phyloP scores from a whole-genome alignment of 164 flowering plant species.

The Annona cherimola region DNA sequence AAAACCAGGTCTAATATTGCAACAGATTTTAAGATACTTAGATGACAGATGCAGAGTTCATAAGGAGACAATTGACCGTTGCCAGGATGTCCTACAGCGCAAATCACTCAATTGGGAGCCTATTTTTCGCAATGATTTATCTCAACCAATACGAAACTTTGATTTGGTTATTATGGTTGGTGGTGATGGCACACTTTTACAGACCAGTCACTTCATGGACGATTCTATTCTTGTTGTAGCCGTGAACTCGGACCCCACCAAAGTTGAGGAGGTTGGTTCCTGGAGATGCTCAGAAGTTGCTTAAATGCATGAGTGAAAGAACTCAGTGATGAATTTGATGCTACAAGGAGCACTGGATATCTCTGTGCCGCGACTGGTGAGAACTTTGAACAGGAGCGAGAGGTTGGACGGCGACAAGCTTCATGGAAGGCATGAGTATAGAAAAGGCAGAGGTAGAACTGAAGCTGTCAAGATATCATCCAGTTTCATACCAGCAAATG shows the following conservation, averaged over 20 bases:
- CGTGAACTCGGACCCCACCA: constrained; percentile 94
- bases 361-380: too few relatives aligned
- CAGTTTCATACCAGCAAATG: constrained; percentile 60
- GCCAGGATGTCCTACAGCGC: constrained; percentile 57
- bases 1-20: too few relatives aligned
- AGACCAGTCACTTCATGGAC: constrained; percentile 87
- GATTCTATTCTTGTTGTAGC: constrained; percentile 79
- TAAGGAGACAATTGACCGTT: constrained; percentile 57
- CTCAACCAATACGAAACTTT: constrained; percentile 56
- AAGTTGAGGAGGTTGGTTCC: constrained; percentile 56
- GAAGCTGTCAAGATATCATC: constrained; percentile 71
- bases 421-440: constrained; percentile 55
- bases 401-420: constrained; percentile 63
- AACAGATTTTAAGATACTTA: constrained; percentile 52
- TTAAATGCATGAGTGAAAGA: neutral
- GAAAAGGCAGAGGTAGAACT: constrained; percentile 61
- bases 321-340: too few relatives aligned
- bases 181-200: constrained; percentile 95
- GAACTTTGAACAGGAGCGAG: too few relatives aligned
- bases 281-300: neutral
- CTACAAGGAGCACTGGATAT: too few relatives aligned
- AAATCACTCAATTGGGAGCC: constrained; percentile 66
- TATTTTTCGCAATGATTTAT: constrained; percentile 39
- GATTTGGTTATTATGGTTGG: constrained; percentile 85
- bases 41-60: constrained; percentile 63